These are phyloP conservation scores for Melaleuca alternifolia DNA, from an alignment of 345 rosid species.

Conservation along the genomic window DNA sequence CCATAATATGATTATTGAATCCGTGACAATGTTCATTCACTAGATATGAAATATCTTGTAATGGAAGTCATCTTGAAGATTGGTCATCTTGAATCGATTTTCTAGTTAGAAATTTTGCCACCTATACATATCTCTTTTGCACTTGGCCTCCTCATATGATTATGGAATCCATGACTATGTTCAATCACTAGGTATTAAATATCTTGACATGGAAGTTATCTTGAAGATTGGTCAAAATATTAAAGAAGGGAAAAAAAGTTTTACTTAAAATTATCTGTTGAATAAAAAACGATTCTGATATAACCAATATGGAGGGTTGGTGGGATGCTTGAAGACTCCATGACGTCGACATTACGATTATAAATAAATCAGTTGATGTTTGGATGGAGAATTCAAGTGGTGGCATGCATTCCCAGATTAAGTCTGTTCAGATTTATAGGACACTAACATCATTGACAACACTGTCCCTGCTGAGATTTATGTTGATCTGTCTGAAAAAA, in stretches of 20 bases:
- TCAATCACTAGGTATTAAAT: not conserved
- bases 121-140: not conserved
- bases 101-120: not conserved
- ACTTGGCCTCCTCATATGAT: not conserved
- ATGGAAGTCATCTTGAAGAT: not conserved
- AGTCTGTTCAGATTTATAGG: not conserved
- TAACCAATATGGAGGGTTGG: not conserved
- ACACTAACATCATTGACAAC: not conserved
- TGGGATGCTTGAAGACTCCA: not conserved
- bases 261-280: not conserved
- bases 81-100: not conserved
- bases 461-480: not conserved
- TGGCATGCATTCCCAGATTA: not conserved
- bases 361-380: not conserved
- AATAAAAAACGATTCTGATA: not conserved
- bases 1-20: not conserved
- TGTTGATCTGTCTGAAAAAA: not conserved
- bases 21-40: not conserved
- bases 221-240: not conserved
- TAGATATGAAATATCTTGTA: not conserved
- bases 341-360: not conserved
- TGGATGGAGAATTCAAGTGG: not conserved
- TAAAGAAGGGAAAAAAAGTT: not conserved
- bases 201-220: not conserved
- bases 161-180: not conserved